These are phyloP conservation scores for Fusarium sp. DNA, from an alignment of 2,329 filamentous ascomycete genomes.

Conservation along the genomic window DNA sequence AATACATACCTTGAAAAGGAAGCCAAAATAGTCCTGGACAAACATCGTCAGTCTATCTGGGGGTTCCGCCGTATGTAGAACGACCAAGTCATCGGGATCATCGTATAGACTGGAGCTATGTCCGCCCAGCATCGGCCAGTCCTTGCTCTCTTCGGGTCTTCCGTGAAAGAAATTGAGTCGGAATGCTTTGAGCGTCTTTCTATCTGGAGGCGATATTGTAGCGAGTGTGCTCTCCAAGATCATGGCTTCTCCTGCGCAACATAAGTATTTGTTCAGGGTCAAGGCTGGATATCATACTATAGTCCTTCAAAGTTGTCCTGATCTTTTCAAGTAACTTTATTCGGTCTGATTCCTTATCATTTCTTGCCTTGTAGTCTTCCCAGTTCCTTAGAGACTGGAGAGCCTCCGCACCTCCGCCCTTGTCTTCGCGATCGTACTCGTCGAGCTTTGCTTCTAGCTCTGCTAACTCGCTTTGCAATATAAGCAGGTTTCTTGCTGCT, in stretches of 20 bases:
- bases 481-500: conserved; percentile 11
- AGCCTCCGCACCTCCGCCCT: not conserved
- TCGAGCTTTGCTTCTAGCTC: not conserved
- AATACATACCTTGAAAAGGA: not conserved
- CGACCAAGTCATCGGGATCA: conserved; percentile 10
- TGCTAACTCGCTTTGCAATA: not conserved
- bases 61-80: not conserved
- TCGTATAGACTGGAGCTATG: conserved; percentile 11
- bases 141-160: not conserved
- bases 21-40: conserved; percentile 13
- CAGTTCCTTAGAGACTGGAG: conserved; percentile 14
- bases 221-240: conserved; percentile 18
- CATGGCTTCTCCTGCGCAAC: conserved; percentile 7
- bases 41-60: conserved; percentile 15
- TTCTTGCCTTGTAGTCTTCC: conserved; percentile 5
- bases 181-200: conserved; percentile 10
- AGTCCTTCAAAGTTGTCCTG: not conserved
- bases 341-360: not conserved
- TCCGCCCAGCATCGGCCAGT: conserved; percentile 14
- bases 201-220: conserved; percentile 11
- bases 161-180: conserved; percentile 11
- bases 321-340: conserved; percentile 2
- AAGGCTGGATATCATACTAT: not conserved
- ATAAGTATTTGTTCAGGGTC: not conserved
- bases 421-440: not conserved